Percentiles rank a stretch among this genome's conserved stretches.
Evolutionary conservation across 2,329 filamentous ascomycete species (phyloP).

Genomic region (Periconia sp.): DNA sequence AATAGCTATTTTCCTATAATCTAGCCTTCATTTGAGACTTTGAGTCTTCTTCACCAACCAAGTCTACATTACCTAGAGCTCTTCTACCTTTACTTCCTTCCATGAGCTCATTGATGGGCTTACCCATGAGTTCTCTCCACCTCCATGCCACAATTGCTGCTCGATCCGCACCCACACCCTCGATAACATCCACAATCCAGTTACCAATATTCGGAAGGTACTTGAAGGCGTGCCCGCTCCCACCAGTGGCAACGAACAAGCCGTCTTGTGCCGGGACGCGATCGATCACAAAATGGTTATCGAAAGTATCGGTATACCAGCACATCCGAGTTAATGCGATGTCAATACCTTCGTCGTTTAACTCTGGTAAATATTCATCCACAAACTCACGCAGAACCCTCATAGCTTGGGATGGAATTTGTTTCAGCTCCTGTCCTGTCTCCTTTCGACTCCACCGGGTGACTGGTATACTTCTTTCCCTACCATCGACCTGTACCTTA

Average conservation of each 20-base stretch:
- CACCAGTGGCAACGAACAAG: constrained; percentile 38
- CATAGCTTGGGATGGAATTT: constrained; percentile 34
- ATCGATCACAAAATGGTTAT: too few relatives aligned
- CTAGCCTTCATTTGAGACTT: too few relatives aligned
- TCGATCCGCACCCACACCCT: constrained; percentile 17
- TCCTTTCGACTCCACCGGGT: constrained; percentile 45
- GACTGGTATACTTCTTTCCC: constrained; percentile 48
- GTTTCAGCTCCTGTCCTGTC: constrained; percentile 20
- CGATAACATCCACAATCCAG: constrained; percentile 32
- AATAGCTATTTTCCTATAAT: too few relatives aligned
- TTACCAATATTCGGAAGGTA: constrained; percentile 37
- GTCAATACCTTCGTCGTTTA: constrained; percentile 41
- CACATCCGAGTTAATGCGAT: too few relatives aligned
- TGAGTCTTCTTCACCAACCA: too few relatives aligned
- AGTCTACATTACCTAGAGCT: too few relatives aligned
- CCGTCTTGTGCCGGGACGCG: constrained; percentile 19
- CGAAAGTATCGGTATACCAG: too few relatives aligned
- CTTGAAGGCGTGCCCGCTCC: constrained; percentile 41
- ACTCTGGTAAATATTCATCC: constrained; percentile 52
- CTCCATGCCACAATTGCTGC: constrained; percentile 12
- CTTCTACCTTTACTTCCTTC: too few relatives aligned
- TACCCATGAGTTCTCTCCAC: constrained; percentile 20
- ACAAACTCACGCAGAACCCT: constrained; percentile 43
- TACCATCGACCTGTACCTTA: constrained; percentile 42
- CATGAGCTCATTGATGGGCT: too few relatives aligned